Conservation (phyloP, 2,329 filamentous ascomycete genomes). For the Apiospora saccharicola region DNA sequence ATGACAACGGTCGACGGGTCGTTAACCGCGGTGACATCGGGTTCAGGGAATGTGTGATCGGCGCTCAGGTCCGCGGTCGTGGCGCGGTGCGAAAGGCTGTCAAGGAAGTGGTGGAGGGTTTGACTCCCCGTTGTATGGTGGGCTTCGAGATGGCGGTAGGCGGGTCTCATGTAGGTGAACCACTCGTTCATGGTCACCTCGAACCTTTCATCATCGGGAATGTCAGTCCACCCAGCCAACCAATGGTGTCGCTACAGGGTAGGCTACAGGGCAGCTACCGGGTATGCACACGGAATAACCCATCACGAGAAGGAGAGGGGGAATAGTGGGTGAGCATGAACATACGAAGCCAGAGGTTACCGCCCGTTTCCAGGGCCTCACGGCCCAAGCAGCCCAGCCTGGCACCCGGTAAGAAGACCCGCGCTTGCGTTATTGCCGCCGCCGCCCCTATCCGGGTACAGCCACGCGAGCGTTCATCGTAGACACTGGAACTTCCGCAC, state of each 20-base stretch:
- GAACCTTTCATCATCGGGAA: conserved; percentile 45
- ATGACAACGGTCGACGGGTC: conserved; percentile 48
- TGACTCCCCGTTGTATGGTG: conserved; percentile 37
- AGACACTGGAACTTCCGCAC: conserved; percentile 54
- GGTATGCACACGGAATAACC: no score
- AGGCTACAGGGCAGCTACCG: no score
- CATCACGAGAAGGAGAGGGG: neutral
- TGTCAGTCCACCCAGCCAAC: neutral
- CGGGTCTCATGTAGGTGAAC: conserved; percentile 64
- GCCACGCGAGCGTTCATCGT: conserved; percentile 39
- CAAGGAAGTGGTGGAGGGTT: conserved; percentile 59
- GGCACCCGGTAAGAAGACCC: conserved; percentile 59
- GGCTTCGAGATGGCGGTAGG: conserved; percentile 57
- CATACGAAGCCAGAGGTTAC: conserved; percentile 33
- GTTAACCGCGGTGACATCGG: conserved; percentile 39
- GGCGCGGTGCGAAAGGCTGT: conserved; percentile 64
- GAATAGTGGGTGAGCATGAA: neutral
- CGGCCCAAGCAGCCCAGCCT: conserved; percentile 61
- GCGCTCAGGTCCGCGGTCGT: conserved; percentile 54
- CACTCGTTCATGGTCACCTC: conserved; percentile 64
- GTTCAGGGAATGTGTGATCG: conserved; percentile 51
- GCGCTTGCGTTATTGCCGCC: neutral
- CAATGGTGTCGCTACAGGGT: no score
- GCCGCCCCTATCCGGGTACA: conserved; percentile 44
- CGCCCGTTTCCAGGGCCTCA: conserved; percentile 54